These are phyloP conservation scores for Lippia alba DNA, from an alignment of 305 asterid genomes.

Conservation along the genomic window DNA sequence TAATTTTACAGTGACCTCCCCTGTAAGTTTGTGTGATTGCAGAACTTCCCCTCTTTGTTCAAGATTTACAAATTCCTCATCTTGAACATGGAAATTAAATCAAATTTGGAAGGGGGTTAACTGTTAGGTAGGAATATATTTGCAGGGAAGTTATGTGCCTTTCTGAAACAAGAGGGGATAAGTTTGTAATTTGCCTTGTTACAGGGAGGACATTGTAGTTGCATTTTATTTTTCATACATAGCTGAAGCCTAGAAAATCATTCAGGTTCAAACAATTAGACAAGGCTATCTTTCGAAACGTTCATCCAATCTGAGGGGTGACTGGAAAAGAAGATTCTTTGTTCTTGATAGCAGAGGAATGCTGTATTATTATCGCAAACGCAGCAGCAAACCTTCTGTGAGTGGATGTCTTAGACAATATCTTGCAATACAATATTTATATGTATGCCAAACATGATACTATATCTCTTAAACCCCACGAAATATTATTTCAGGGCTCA, in stretches of 20 bases:
- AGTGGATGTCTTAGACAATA: slow-evolving; percentile 46
- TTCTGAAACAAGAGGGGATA: no score
- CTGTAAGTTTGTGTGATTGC: neutral
- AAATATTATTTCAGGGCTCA: slow-evolving; percentile 65
- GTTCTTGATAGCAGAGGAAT: slow-evolving; percentile 99
- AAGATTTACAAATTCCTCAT: neutral
- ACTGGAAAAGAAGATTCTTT: slow-evolving; percentile 99
- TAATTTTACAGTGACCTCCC: slow-evolving; percentile 6
- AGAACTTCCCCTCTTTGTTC: neutral
- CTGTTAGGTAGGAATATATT: no score
- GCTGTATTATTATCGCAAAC: slow-evolving; percentile 98
- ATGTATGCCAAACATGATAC: slow-evolving; percentile 12
- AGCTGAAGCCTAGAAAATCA: slow-evolving; percentile 43
- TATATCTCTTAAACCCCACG: slow-evolving; percentile 10
- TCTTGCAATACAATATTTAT: neutral
- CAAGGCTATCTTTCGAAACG: slow-evolving; percentile 99
- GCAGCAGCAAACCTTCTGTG: slow-evolving; percentile 97
- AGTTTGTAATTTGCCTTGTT: neutral
- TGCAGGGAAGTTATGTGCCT: no score
- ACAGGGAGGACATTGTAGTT: neutral
- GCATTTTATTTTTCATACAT: slow-evolving; percentile 20
- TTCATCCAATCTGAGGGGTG: slow-evolving; percentile 95
- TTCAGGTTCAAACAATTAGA: slow-evolving; percentile 98
- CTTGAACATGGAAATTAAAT: no score
- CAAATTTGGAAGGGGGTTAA: no score